Evolutionary conservation across 2,329 filamentous ascomycete genomes (phyloP), one percentile per base, ranked within the genome.

Genomic region (Leptographium procerum): DNA sequence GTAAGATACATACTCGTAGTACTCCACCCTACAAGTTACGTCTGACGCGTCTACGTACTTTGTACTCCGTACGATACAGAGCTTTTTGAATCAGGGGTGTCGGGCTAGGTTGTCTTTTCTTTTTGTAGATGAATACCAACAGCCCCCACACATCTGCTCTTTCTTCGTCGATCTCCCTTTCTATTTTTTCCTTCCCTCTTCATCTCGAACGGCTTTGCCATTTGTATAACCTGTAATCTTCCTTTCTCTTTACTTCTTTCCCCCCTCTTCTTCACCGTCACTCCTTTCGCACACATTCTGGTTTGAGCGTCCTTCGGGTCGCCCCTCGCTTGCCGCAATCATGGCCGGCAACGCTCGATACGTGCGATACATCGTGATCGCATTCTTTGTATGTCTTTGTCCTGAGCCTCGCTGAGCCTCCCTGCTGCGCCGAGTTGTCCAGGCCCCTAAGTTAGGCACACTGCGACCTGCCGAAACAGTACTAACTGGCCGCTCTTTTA

Each of bases 341-440:
- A 82, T 80, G 73, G 81, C 84, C 61, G 85, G 85, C 70, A 85
- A 82, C 65, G 83, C 86, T 73, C 85, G 88, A 73, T 89, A 90
- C 68, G 75, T 85, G 78, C 82, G 84, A 78, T 86, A 85, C 73
- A 79, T 96, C 70, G 79, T 94, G 69, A 84, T 95, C 68, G 88
- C 90, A 60, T 81, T 91, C 69, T 86, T 95, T 69, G 91, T 95
- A 81, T 36, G 56, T 61, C 28, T 26, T 22, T 50, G 9, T 29
- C 29, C 14, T 16, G n/a, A 26, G 26, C 47, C 3, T 29, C n/a
- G 24, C 47, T 28, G 24, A 7, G 36, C 13, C 13, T 14, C 40
- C 3, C 40, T n/a, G 16, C 40, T 22, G 40, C 16, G 7, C 10
- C 36, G 7, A 7, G 40, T 19, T 19, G 19, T 43, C 8, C 40